These are phyloP conservation scores for Lagenidium giganteum DNA, from an alignment of 352 stramenopile species.

Conservation along the genomic window DNA sequence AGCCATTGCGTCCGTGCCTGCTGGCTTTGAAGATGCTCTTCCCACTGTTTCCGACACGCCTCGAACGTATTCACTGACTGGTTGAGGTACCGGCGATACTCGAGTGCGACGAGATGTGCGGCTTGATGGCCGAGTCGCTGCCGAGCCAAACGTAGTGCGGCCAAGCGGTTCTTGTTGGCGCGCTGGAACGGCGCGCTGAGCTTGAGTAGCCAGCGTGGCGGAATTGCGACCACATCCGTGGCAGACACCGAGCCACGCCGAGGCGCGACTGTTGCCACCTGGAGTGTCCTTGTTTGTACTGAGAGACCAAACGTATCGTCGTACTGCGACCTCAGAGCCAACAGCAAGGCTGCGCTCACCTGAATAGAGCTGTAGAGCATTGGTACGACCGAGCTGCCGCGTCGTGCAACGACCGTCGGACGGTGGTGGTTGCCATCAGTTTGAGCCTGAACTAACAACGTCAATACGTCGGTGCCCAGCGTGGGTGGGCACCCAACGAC, in stretches of 20 bases:
- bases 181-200: slow-evolving; percentile 39
- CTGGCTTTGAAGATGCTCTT: slow-evolving; percentile 22
- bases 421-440: too few species aligned
- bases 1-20: slow-evolving; percentile 17
- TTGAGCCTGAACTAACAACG: slow-evolving; percentile 15
- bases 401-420: neutral
- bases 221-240: slow-evolving; percentile 1
- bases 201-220: slow-evolving; percentile 66
- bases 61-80: slow-evolving; percentile 37
- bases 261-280: neutral
- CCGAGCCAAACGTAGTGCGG: slow-evolving; percentile 26
- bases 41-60: slow-evolving; percentile 41
- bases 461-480: slow-evolving; percentile 37
- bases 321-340: slow-evolving; percentile 45
- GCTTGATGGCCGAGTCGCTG: slow-evolving; percentile 30
- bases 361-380: slow-evolving; percentile 32
- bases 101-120: slow-evolving; percentile 37
- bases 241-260: neutral
- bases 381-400: too few species aligned
- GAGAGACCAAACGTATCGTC: slow-evolving; percentile 64
- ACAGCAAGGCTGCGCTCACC: slow-evolving; percentile 47
- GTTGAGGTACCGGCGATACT: slow-evolving; percentile 31
- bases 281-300: too few species aligned
- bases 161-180: slow-evolving; percentile 45
- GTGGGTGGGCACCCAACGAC: slow-evolving; percentile 51